A percentile compares a stretch with the other conserved stretches of the same genome.
Evolutionary conservation across 2,329 filamentous ascomycete genomes (phyloP).

Genomic region (Myriangium duriaei): DNA sequence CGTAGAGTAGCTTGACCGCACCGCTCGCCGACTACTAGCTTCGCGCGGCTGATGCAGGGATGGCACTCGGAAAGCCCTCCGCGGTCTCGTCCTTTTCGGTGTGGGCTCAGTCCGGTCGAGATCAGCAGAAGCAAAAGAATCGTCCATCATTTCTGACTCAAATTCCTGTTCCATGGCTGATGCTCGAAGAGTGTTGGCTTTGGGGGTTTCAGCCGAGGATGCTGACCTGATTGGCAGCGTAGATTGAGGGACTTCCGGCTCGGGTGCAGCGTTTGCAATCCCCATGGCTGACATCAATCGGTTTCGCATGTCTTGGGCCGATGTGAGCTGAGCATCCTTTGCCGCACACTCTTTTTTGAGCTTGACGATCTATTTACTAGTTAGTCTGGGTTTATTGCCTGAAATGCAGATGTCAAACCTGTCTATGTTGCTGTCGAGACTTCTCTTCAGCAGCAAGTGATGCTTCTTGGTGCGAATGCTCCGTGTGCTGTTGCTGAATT

Average conservation of each 20-base stretch:
- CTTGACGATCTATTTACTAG: constrained; percentile 16
- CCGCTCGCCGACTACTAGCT: constrained; percentile 10
- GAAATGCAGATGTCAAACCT: not conserved
- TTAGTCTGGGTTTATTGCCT: not conserved
- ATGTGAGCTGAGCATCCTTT: constrained; percentile 25
- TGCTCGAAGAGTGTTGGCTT: not conserved
- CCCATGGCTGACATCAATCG: constrained; percentile 28
- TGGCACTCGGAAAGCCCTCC: constrained; percentile 22
- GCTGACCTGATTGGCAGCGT: constrained; percentile 11
- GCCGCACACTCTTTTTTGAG: constrained; percentile 22
- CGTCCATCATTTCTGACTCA: constrained; percentile 11
- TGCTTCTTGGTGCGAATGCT: not conserved
- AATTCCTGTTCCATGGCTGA: not conserved
- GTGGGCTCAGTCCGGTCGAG: constrained; percentile 25
- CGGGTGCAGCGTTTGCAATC: constrained; percentile 11
- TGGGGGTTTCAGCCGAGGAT: constrained; percentile 9
- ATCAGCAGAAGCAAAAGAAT: constrained; percentile 17
- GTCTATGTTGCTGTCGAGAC: not conserved
- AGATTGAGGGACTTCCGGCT: constrained; percentile 4
- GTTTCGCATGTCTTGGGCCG: constrained; percentile 26
- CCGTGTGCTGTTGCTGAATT: not conserved
- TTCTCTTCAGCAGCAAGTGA: not conserved
- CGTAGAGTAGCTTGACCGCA: constrained; percentile 14
- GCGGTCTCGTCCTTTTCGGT: constrained; percentile 30
- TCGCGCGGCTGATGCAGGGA: constrained; percentile 20